Evolutionary conservation across 2,329 filamentous ascomycete genomes (phyloP).

Genomic region (Leptographium procerum): DNA sequence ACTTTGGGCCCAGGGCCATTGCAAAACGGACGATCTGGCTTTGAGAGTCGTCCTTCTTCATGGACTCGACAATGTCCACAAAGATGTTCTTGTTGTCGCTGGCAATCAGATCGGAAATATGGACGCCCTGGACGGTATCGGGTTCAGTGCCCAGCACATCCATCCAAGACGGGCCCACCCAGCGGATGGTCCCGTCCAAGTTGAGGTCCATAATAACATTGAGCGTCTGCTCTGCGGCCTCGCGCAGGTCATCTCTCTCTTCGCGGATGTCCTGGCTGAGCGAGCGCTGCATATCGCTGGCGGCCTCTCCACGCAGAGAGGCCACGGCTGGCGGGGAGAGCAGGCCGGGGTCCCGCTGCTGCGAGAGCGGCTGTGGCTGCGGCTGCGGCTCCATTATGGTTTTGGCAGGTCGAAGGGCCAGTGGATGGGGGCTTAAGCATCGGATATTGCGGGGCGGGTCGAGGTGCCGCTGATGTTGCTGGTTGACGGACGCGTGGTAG

Average conservation of each 20-base stretch:
- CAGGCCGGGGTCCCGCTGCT: constrained; percentile 18
- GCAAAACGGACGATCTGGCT: constrained; percentile 83
- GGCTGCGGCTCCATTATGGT: constrained; percentile 1
- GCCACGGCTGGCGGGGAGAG: constrained; percentile 43
- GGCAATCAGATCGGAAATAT: constrained; percentile 70
- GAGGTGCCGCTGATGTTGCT: neutral
- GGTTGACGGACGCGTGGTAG: neutral
- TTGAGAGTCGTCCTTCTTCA: constrained; percentile 85
- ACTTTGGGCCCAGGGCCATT: constrained; percentile 56
- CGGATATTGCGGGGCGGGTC: neutral
- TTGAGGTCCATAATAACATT: constrained; percentile 94
- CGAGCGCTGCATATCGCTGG: constrained; percentile 48
- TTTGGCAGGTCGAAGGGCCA: neutral
- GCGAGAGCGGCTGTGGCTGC: neutral
- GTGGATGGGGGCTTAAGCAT: neutral
- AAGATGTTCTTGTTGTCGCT: constrained; percentile 71
- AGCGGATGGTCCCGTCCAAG: constrained; percentile 80
- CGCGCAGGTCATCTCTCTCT: constrained; percentile 84
- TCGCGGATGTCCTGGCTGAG: constrained; percentile 85
- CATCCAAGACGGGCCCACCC: constrained; percentile 93
- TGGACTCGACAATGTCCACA: constrained; percentile 69
- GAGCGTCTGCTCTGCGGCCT: constrained; percentile 90
- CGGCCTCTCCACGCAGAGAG: constrained; percentile 38
- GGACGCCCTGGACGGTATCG: constrained; percentile 60
- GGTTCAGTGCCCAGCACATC: constrained; percentile 78